Evolutionary conservation across 352 stramenopile genomes (phyloP).

Genomic region (Phytophthora crassamura): DNA sequence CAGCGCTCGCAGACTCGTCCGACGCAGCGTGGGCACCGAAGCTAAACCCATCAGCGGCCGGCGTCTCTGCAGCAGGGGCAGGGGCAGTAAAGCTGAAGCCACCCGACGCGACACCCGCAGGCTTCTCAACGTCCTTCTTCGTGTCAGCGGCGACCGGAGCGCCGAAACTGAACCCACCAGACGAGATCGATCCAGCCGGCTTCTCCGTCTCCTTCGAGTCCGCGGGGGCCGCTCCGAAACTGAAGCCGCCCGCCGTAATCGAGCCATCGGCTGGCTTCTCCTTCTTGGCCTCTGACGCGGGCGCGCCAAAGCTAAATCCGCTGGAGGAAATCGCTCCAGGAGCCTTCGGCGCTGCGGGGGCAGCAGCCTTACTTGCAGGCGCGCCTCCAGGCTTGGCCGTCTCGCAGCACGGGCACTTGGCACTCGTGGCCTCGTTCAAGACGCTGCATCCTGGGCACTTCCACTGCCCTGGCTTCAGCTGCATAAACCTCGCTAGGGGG

Average conservation of each 20-base stretch:
- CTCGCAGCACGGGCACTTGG: constrained; percentile 87
- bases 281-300: constrained; percentile 25
- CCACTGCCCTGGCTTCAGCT: constrained; percentile 75
- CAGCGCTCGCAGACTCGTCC: constrained; percentile 15
- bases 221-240: constrained; percentile 47
- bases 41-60: constrained; percentile 18
- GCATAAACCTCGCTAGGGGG: constrained; percentile 70
- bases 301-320: constrained; percentile 45
- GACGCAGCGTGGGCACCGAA: constrained; percentile 17
- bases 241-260: constrained; percentile 46
- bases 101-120: constrained; percentile 10
- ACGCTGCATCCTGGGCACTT: constrained; percentile 85
- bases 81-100: constrained; percentile 34
- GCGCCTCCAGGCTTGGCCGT: constrained; percentile 50
- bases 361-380: constrained; percentile 5
- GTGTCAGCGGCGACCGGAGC: constrained; percentile 5
- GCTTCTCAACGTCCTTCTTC: constrained; percentile 25
- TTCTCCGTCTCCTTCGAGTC: constrained; percentile 35
- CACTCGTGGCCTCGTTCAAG: constrained; percentile 56
- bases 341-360: constrained; percentile 18
- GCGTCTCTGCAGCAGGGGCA: constrained; percentile 6
- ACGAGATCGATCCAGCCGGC: constrained; percentile 26
- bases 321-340: constrained; percentile 24
- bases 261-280: constrained; percentile 25
- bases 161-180: constrained; percentile 32